Base-by-base conservation (phyloP, 2,329 filamentous ascomycete species). In the Hypoxylon sp. region DNA sequence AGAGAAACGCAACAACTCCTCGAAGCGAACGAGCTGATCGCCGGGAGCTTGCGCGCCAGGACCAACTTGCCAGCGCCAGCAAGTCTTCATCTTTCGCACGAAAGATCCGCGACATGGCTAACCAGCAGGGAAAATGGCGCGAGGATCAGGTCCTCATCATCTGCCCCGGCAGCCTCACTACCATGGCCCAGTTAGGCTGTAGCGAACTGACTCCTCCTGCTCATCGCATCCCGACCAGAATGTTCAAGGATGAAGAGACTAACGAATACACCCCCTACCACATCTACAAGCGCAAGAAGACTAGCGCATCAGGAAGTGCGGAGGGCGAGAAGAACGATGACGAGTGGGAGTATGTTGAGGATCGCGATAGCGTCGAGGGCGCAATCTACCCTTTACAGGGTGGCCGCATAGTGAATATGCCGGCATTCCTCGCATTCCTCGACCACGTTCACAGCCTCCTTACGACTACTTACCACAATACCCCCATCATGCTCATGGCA, bases 381-480 rank as follows among this genome's bases (percentile, higher is more conserved):
- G 96, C 96, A 2, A 87, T 97, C 59, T 98, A 93, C 83, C 96
- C 96, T 10, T 89, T 99, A 50, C 81, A 85, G 79, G 86, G 87
- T 87, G 96, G 96, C 62, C 89, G 89, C 75, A 96, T 99, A 68
- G 89, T 91, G 46, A 89, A 98, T 78, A 97, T 97, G 93, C 87
- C 90, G 0, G 95, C 93, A 72, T 97, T 99, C 82, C 92, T 97
- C 71, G 95, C 96, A 32, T 91, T 98, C 75, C 88, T 99, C 76
- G 92, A 94, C 61, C 93, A 99, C 79, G 91, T 98, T 71, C 93
- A 98, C 85, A 91, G 93, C 79, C 88, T 92, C 51, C 87, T 99
- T 65, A 96, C 93, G 67, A 94, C 93, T 25, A 93, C 93, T 2
- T 96, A 97, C 78, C 96, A 98, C 82, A 98, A 98, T 82, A 98